These are phyloP conservation scores for Martensiomyces pterosporus DNA, from an alignment of 192 early-diverging fungal species.

Conservation along the genomic window DNA sequence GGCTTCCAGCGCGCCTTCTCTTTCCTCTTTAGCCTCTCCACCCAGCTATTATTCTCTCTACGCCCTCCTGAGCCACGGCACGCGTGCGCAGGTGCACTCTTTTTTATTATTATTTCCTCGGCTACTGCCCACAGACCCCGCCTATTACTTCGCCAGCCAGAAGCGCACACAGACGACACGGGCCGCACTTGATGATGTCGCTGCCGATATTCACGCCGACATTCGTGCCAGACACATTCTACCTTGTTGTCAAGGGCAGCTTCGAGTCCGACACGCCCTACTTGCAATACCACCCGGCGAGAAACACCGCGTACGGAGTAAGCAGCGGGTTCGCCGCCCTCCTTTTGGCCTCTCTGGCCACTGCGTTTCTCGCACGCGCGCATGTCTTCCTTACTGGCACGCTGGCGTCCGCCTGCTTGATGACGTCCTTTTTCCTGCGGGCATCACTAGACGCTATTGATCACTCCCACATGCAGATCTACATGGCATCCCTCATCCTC, in stretches of 20 bases:
- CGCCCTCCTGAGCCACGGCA: too few relatives aligned
- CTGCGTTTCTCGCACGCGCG: neutral
- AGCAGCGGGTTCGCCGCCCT: slow-evolving; percentile 31
- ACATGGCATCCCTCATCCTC: slow-evolving; percentile 15
- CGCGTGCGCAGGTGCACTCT: too few relatives aligned
- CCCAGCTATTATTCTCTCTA: too few relatives aligned
- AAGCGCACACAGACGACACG: too few relatives aligned
- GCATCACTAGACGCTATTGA: slow-evolving; percentile 4
- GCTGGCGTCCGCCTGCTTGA: slow-evolving; percentile 5
- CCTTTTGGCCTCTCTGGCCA: slow-evolving; percentile 3
- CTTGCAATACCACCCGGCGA: slow-evolving; percentile 19
- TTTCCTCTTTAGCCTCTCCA: too few relatives aligned
- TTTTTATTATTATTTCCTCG: too few relatives aligned
- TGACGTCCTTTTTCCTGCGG: slow-evolving; percentile 27
- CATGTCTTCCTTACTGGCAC: slow-evolving; percentile 6
- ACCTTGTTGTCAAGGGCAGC: slow-evolving; percentile 1
- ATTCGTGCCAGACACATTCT: slow-evolving; percentile 6
- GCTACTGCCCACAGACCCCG: too few relatives aligned
- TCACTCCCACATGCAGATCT: slow-evolving; percentile 7
- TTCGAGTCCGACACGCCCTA: slow-evolving; percentile 16
- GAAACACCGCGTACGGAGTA: slow-evolving; percentile 20
- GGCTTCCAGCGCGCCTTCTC: too few relatives aligned
- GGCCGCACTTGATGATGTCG: too few relatives aligned
- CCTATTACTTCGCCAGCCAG: too few relatives aligned
- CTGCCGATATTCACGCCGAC: slow-evolving; percentile 10